Evolutionary conservation across 176 grass and related monocot genomes (phyloP).

Genomic region (Lolium multiflorum): DNA sequence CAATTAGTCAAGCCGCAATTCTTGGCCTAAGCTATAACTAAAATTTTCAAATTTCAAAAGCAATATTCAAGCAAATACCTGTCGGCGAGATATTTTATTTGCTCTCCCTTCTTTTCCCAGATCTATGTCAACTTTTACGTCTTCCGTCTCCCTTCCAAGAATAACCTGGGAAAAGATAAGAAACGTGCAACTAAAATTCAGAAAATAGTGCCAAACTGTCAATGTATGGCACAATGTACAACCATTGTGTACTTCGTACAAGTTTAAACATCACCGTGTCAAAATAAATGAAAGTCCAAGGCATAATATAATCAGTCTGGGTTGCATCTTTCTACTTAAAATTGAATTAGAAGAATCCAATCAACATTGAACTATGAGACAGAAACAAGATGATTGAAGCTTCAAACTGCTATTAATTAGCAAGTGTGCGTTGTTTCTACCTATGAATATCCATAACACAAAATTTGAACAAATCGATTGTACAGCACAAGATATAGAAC

Average conservation of each 20-base stretch:
- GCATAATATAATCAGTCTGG: neutral
- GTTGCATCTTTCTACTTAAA: constrained; percentile 16
- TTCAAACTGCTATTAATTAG: neutral
- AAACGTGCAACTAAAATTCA: constrained; percentile 21
- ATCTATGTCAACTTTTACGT: constrained; percentile 95
- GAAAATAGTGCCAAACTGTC: neutral
- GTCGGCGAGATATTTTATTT: constrained; percentile 92
- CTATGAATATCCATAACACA: neutral
- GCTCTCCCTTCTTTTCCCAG: constrained; percentile 93
- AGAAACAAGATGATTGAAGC: constrained; percentile 20
- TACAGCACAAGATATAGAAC: constrained; percentile 16
- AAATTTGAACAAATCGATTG: constrained; percentile 5
- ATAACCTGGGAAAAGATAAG: constrained; percentile 60
- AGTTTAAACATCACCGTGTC: neutral
- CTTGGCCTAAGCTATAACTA: constrained; percentile 37
- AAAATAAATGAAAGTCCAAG: constrained; percentile 21
- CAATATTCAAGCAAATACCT: constrained; percentile 56
- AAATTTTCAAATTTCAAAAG: constrained; percentile 29
- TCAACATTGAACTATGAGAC: constrained; percentile 20
- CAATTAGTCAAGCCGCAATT: constrained; percentile 14
- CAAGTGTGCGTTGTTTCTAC: neutral
- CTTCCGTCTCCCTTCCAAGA: constrained; percentile 95
- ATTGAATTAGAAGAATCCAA: constrained; percentile 31
- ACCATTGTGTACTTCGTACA: constrained; percentile 21
- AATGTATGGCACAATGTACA: constrained; percentile 32